Base-by-base conservation (phyloP, 2,329 filamentous ascomycete genomes). In the Sodiomyces alkalinus region DNA sequence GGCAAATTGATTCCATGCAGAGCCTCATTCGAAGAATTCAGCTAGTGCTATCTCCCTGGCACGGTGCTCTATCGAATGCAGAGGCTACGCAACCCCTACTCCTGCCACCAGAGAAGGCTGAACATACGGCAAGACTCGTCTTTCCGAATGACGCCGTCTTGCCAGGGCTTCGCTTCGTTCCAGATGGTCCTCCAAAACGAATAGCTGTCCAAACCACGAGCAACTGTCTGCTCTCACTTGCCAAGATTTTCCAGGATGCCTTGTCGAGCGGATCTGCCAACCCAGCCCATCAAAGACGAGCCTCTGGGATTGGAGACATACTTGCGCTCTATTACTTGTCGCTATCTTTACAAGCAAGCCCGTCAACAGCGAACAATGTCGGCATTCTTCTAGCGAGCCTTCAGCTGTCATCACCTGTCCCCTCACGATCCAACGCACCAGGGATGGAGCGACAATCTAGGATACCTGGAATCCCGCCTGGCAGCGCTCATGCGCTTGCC, bases 291-390 rank as follows among this genome's bases (percentile, higher is more conserved):
- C 56, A 70, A 14, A 68, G 68, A 33, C 71, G 74, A 31, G 68
- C 74, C 3, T 75, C 78, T 24, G 80, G 83, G 2, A 83, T 96
- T 15, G 74, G 83, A 22, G 90, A 98, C 44, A 96, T 98, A 20
- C 56, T 98, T 19, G 82, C 86, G 2, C 66, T 98, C 9, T 98
- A 98, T 50, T 98, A 98, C 45, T 63, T 98, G 3, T 98, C 90
- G 0, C 59, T 98, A 3, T 92, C 90, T 0, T 64, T 98, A 3
- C 90, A 94, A 38, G 86, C 90, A 26, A 96, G 90, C 43, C 90
- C 90, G 3, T 98, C 90, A 0, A 98, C 90, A 0, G 90, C 90
- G 1, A 98, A 98, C 48, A 98, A 98, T 48, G 86, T 98, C 9
- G 90, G 90, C 3, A 98, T 98, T 31, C 63, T 98, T 17, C 70